Evolutionary conservation across 140 eudicot genomes (phyloP).

Genomic region (Flaveria floridana): DNA sequence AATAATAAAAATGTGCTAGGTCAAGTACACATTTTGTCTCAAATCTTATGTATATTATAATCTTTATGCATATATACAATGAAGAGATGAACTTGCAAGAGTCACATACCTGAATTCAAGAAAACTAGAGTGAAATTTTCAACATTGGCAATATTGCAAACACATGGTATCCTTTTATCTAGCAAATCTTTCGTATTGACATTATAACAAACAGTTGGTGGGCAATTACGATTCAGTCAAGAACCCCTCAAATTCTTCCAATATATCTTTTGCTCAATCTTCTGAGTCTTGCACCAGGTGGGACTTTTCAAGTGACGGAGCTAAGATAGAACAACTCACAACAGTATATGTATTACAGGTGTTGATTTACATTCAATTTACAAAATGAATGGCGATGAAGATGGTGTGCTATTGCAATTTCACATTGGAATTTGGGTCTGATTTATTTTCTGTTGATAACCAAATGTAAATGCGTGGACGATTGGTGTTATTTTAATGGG

Average conservation of each 20-base stretch:
- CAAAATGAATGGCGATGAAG: conserved; percentile 1
- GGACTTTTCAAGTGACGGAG: conserved; percentile 1
- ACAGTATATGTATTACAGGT: not conserved
- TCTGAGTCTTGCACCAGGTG: not conserved
- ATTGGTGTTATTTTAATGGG: too few relatives aligned
- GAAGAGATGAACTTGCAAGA: not conserved
- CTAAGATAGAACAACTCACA: not conserved
- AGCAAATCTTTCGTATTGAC: conserved; percentile 10
- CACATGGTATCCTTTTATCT: not conserved
- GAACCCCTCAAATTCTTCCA: not conserved
- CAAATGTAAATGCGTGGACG: too few relatives aligned
- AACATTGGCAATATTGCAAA: too few relatives aligned
- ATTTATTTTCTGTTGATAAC: too few relatives aligned
- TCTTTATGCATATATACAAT: not conserved
- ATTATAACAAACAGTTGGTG: conserved; percentile 28
- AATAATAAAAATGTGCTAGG: not conserved
- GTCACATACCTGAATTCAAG: too few relatives aligned
- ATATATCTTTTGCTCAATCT: not conserved
- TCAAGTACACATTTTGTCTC: not conserved
- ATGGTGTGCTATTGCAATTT: not conserved
- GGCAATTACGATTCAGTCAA: conserved; percentile 14
- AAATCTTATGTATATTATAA: not conserved
- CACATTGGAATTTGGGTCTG: not conserved
- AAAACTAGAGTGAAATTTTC: too few relatives aligned
- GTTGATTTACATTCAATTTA: too few relatives aligned